Evolutionary conservation across 495 filamentous ascomycete species (phyloP), one percentile per base, ranked within the genome.

Genomic region (Lasiosphaeria hispida): DNA sequence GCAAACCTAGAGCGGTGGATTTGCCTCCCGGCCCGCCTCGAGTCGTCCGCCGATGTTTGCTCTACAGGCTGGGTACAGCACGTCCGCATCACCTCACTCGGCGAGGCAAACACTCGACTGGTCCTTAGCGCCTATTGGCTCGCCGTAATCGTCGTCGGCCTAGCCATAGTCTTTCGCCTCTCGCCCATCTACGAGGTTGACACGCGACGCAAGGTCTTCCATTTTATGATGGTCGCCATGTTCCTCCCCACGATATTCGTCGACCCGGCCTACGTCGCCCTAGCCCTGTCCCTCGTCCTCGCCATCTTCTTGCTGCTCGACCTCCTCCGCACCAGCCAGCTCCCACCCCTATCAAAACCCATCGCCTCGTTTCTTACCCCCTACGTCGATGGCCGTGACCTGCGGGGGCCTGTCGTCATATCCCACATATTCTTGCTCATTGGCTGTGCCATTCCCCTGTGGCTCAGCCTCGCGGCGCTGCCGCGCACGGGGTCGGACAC

Each of bases 211-310:
- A 99, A 99, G 72, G 88, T 99, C 9, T 99, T 99, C 72, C 94
- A 99, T 71, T 94, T 93, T 60, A 96, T 91, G 85, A 96, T 97
- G 84, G 92, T 97, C 37, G 81, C 85, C 41, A 96, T 99, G 90
- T 88, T 99, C 59, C 80, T 97, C 3, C 91, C 94, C 10, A 83
- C 89, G 1, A 86, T 85, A 2, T 95, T 86, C 65, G 71, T 97
- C 59, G 95, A 97, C 69, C 95, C 94, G 7, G 71, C 84, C 14
- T 97, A 91, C 67, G 83, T 85, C 44, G 83, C 90, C 0, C 80
- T 98, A 7, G 89, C 90, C 1, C 74, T 97, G 43, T 77, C 77
- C 0, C 72, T 96, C 23, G 82, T 90, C 13, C 80, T 97, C 33
- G 81, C 85, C 10, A 75, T 92, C 38, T 97, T 99, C 74, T 76